phyloP scores from a whole-genome alignment of 202 grass and related monocot genomes.

The Brachypodium distachyon region DNA sequence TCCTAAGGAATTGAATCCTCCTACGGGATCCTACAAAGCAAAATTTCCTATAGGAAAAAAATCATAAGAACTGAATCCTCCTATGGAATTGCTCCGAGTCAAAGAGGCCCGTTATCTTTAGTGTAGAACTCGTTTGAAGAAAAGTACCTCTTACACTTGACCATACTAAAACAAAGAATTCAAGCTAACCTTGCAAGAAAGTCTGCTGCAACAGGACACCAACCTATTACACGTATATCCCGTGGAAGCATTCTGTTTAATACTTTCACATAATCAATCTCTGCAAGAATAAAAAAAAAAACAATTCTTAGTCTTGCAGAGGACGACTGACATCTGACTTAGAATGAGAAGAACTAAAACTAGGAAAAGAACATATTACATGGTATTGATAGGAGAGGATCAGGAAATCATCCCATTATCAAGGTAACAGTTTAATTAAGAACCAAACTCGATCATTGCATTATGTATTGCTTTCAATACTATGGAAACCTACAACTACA shows the following conservation, averaged over 20 bases:
- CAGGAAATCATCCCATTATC: background rate
- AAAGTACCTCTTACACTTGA: background rate
- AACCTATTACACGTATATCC: conserved; percentile 87
- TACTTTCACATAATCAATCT: conserved; percentile 95
- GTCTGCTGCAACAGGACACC: conserved; percentile 70
- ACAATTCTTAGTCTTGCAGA: conserved; percentile 3
- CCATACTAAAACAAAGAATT: background rate
- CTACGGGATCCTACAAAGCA: too few species aligned
- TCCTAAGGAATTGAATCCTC: too few species aligned
- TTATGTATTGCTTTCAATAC: background rate
- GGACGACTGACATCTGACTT: background rate
- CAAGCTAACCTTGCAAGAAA: conserved; percentile 86
- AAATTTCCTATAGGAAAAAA: too few species aligned
- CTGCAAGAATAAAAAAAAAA: conserved; percentile 33
- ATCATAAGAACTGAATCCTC: too few species aligned
- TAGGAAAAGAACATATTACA: background rate
- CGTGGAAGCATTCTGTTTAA: conserved; percentile 79
- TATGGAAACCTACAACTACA: background rate
- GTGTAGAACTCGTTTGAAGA: background rate
- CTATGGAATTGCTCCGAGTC: too few species aligned
- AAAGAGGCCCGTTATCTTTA: too few species aligned
- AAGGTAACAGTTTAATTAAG: conserved; percentile 19
- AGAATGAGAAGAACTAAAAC: background rate
- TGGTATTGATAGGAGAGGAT: background rate
- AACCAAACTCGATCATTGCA: conserved; percentile 8